Evolutionary conservation across 768 basidiomycete species (phyloP), one percentile per base, ranked within the genome.

Genomic region (Trichaptum fuscoviolaceum): DNA sequence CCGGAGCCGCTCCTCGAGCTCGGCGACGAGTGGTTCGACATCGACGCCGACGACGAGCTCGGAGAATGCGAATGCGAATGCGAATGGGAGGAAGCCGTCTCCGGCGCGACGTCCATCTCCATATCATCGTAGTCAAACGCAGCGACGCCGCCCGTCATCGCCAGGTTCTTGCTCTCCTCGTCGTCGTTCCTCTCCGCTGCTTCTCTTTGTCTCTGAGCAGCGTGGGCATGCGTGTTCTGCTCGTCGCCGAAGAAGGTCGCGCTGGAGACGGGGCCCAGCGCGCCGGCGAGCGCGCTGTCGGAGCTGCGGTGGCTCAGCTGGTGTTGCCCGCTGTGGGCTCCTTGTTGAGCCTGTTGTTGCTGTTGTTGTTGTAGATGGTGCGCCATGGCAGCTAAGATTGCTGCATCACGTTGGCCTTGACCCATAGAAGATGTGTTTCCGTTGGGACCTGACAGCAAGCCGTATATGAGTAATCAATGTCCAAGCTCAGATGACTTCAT

Each of bases 91-190:
- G 42, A 5, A 15, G 42, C 10, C 12, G 42, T 5, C 42, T 12
- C 42, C 42, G 42, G 42, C 20, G 15, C 10, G 6, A 15, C 3
- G 20, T 52, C 42, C 42, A 52, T 15, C 42, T 52, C 42, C 90
- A 93, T 92, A 70, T 93, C 91, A 73, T 91, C 90, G 0, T 88
- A 80, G 72, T 92, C 91, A 70, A 90, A 89, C 0, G 83, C 77
- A 2, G 81, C 77, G 15, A 52, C 42, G 12, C 42, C 42, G 42
- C 42, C 42, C 42, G 42, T 52, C 42, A 52, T 52, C 42, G 42
- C 42, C 42, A 52, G 42, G 20, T 20, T 52, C 20, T 52, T 52
- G 42, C 15, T 52, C 3, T 52, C 42, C 42, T 52, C 42, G 25
- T 79, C 73, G 67, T 78, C 77, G 15, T 74, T 58, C 7, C 57